phyloP scores from a whole-genome alignment of 345 rosid species.

The Gossypium bickii region DNA sequence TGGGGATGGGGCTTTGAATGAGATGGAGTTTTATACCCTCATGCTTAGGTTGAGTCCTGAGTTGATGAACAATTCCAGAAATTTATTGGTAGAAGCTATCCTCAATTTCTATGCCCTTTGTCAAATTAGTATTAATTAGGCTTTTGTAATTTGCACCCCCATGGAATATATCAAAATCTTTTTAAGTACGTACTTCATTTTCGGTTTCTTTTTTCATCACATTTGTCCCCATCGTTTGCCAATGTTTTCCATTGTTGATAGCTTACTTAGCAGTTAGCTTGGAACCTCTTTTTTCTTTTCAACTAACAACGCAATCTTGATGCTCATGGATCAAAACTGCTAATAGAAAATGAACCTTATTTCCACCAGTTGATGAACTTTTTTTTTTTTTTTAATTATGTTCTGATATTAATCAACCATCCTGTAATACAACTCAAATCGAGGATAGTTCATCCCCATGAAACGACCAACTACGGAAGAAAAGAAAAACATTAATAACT shows the following conservation, averaged over 20 bases:
- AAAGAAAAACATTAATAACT: too few species aligned
- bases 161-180: not conserved
- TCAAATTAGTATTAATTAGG: not conserved
- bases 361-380: not conserved
- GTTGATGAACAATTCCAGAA: conserved; percentile 35
- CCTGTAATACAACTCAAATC: too few species aligned
- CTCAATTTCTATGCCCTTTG: not conserved
- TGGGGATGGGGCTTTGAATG: conserved; percentile 2
- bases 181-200: not conserved
- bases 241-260: too few species aligned
- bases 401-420: too few species aligned
- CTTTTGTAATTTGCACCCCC: not conserved
- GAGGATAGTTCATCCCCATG: too few species aligned
- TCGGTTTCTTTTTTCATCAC: not conserved
- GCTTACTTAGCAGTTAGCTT: too few species aligned
- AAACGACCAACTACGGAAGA: too few species aligned
- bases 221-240: not conserved
- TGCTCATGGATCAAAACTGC: too few species aligned
- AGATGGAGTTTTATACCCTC: conserved; percentile 5
- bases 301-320: too few species aligned
- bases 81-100: conserved; percentile 38
- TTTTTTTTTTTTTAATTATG: not conserved
- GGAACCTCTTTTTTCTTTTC: too few species aligned
- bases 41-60: conserved; percentile 60
- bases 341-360: not conserved